These are phyloP conservation scores for Podaxis rugospora DNA, from an alignment of 768 basidiomycete species.

Conservation along the genomic window DNA sequence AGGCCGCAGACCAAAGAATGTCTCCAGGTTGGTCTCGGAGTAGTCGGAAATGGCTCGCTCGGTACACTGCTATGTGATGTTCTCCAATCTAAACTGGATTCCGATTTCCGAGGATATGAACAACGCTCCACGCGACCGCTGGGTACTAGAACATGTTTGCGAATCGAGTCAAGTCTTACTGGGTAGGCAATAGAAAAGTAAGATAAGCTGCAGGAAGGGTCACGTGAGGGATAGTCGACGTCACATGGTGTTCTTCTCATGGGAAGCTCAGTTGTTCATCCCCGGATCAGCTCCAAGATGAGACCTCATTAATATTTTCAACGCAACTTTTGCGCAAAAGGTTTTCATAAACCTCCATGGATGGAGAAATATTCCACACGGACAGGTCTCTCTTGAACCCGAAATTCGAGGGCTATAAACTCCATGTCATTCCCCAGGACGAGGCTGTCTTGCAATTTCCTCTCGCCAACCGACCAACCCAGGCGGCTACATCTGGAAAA, in stretches of 20 bases:
- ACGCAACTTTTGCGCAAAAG: not conserved
- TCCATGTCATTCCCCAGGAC: slow-evolving; percentile 60
- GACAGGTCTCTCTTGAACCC: slow-evolving; percentile 64
- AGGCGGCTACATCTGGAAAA: slow-evolving; percentile 57
- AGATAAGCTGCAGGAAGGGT: not conserved
- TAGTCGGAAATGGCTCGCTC: no score
- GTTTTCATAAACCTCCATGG: not conserved
- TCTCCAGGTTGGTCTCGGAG: no score
- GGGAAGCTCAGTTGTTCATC: not conserved
- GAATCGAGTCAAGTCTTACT: no score
- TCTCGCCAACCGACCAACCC: slow-evolving; percentile 53
- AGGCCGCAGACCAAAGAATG: no score
- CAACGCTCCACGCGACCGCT: no score
- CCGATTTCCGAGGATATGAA: no score
- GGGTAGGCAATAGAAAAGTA: no score
- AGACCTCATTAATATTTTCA: not conserved
- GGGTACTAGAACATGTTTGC: no score
- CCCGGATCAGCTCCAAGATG: not conserved
- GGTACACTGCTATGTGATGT: no score
- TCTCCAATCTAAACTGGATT: no score
- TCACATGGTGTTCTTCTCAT: not conserved
- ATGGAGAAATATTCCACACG: slow-evolving; percentile 30
- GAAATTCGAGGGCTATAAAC: slow-evolving; percentile 82
- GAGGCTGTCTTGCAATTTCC: slow-evolving; percentile 44
- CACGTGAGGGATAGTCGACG: not conserved